A percentile compares a stretch with the other conserved stretches of the same genome.
Conservation (phyloP, 176 grass and related monocot genomes). For the Oryza nivara region DNA sequence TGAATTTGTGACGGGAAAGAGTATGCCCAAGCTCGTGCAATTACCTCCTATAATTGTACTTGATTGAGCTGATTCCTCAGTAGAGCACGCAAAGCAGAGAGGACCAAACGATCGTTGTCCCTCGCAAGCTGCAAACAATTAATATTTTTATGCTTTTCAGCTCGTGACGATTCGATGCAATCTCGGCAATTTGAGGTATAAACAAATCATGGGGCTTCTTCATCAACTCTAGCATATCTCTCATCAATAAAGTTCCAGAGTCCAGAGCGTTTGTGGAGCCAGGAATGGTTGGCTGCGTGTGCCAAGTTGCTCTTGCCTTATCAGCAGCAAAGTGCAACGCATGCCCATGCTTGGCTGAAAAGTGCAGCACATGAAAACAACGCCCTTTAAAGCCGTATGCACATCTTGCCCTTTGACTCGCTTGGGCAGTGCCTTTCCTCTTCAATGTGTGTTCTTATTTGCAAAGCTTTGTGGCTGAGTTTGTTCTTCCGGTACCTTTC, state of each 20-base stretch:
- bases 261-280: background rate
- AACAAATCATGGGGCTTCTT: background rate
- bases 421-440: conserved; percentile 30
- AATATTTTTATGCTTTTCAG: background rate
- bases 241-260: background rate
- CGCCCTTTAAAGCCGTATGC: conserved; percentile 1
- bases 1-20: background rate
- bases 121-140: background rate
- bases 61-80: background rate
- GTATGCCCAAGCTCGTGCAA: background rate
- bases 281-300: background rate
- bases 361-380: conserved; percentile 40
- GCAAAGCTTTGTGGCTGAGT: background rate
- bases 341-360: conserved; percentile 36
- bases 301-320: background rate
- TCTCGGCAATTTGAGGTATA: background rate
- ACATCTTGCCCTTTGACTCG: conserved; percentile 14
- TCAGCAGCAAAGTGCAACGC: conserved; percentile 18
- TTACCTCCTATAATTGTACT: background rate
- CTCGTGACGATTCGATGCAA: background rate
- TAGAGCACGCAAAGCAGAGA: background rate
- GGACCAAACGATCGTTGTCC: background rate
- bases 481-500: conserved; percentile 23
- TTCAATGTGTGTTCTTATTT: conserved; percentile 31
- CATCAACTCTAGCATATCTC: background rate